phyloP scores from a whole-genome alignment of 306 rosid genomes.

The Lotus japonicus region DNA sequence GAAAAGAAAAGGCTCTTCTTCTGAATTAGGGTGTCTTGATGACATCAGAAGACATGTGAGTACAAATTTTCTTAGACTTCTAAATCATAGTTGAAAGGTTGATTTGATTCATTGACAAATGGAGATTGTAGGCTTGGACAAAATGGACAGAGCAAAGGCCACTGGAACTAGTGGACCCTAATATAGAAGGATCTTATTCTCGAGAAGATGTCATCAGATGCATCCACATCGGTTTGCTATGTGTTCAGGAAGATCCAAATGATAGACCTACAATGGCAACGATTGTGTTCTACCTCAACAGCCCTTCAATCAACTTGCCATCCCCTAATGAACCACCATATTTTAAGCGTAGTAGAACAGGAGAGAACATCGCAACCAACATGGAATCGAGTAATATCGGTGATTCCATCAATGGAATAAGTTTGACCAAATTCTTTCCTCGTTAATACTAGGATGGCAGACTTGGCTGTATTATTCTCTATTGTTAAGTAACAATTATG shows the following conservation, averaged over 20 bases:
- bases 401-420: too few species aligned
- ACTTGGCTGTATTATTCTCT: too few species aligned
- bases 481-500: too few species aligned
- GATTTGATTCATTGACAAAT: too few species aligned
- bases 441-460: too few species aligned
- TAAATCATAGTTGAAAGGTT: neutral
- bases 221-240: slow-evolving; percentile 40
- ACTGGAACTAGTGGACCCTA: slow-evolving; percentile 29
- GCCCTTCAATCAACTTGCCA: slow-evolving; percentile 22
- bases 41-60: slow-evolving; percentile 31
- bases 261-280: slow-evolving; percentile 43
- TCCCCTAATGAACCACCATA: slow-evolving; percentile 23
- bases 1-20: slow-evolving; percentile 16
- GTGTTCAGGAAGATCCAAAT: slow-evolving; percentile 41
- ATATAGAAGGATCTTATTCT: slow-evolving; percentile 18
- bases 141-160: slow-evolving; percentile 32
- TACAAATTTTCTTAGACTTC: neutral
- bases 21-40: slow-evolving; percentile 1
- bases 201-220: slow-evolving; percentile 34
- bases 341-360: neutral
- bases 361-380: too few species aligned
- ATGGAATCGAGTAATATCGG: too few species aligned
- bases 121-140: slow-evolving; percentile 30
- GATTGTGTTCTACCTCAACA: slow-evolving; percentile 25
- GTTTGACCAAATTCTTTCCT: too few species aligned